Base-by-base conservation (phyloP, 2,329 filamentous ascomycete genomes). In the Zymoseptoria tritici region DNA sequence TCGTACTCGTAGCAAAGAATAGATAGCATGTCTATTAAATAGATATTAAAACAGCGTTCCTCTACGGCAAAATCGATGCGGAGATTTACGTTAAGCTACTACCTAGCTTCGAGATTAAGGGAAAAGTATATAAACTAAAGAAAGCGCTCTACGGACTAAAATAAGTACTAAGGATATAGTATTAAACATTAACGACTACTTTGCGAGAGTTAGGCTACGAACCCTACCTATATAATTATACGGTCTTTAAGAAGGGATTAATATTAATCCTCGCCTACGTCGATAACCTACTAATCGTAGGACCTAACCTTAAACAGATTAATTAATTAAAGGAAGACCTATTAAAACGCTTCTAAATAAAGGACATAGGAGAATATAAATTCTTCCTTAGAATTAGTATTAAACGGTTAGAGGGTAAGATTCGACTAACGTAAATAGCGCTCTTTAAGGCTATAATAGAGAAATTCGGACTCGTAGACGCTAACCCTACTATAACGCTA, bases 131-230 rank as follows among this genome's bases (percentile, higher is more conserved):
- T 16, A 24, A 53, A 16, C 51, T 53, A 24, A n/a, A n/a, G n/a
- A n/a, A n/a, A n/a, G n/a, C n/a, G n/a, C n/a, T n/a, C n/a, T n/a
- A n/a, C n/a, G n/a, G n/a, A n/a, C n/a, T n/a, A n/a, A n/a, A n/a
- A n/a, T n/a, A n/a, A n/a, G n/a, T n/a, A n/a, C 56, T 24, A 16
- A 26, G 31, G 22, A 58, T 58, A 21, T 58, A 58, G 50, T 58
- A 58, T 54, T 36, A 54, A 8, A 58, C 31, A 9, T 31, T 58
- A 42, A 54, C 29, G 7, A 26, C 42, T 6, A 22, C n/a, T 2
- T 13, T 58, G 49, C 31, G 51, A 4, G 46, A 24, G 2, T 21
- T 54, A 13, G 51, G 51, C 29, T 58, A 54, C 16, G 19, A 58
- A 31, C 7, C 4, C 6, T 58, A 19, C 24, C 56, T 19, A 2